Evolutionary conservation across 441 rosid species (phyloP).

Genomic region (Geranium incanum): DNA sequence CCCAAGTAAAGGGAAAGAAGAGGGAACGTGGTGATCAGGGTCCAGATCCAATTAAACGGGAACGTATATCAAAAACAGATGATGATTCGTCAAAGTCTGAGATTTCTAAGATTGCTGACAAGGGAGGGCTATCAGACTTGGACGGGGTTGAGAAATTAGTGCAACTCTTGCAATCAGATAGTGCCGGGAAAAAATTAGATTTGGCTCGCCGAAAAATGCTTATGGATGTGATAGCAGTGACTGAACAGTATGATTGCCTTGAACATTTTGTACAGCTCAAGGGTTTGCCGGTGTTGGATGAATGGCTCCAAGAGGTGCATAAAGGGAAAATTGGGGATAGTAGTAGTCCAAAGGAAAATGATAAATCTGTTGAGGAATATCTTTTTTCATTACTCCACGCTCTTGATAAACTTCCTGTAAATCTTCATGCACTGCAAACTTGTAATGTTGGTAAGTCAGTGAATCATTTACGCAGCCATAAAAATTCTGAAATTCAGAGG

Average conservation of each 20-base stretch:
- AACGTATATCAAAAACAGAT: constrained; percentile 49
- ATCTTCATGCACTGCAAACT: constrained; percentile 81
- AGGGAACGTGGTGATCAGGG: constrained; percentile 82
- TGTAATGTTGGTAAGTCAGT: constrained; percentile 94
- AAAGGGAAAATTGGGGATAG: constrained; percentile 78
- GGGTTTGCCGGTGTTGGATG: constrained; percentile 86
- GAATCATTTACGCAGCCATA: constrained; percentile 74
- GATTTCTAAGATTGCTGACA: constrained; percentile 67
- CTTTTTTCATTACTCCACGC: constrained; percentile 73
- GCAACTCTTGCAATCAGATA: constrained; percentile 62
- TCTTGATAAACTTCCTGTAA: constrained; percentile 82
- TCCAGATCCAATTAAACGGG: constrained; percentile 65
- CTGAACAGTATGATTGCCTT: constrained; percentile 82
- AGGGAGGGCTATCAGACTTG: constrained; percentile 66
- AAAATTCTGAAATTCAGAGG: constrained; percentile 76
- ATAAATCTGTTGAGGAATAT: constrained; percentile 68
- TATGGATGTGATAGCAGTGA: constrained; percentile 71
- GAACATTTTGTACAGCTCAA: constrained; percentile 67
- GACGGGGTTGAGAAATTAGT: constrained; percentile 77
- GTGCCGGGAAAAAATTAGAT: constrained; percentile 63
- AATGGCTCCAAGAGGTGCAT: constrained; percentile 93
- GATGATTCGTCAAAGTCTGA: constrained; percentile 59
- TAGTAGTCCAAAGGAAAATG: constrained; percentile 54
- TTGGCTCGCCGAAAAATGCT: constrained; percentile 58
- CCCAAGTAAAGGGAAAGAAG: constrained; percentile 83